These are phyloP conservation scores for Themeda triandra DNA, from an alignment of 176 grass and related monocot genomes.

Conservation along the genomic window DNA sequence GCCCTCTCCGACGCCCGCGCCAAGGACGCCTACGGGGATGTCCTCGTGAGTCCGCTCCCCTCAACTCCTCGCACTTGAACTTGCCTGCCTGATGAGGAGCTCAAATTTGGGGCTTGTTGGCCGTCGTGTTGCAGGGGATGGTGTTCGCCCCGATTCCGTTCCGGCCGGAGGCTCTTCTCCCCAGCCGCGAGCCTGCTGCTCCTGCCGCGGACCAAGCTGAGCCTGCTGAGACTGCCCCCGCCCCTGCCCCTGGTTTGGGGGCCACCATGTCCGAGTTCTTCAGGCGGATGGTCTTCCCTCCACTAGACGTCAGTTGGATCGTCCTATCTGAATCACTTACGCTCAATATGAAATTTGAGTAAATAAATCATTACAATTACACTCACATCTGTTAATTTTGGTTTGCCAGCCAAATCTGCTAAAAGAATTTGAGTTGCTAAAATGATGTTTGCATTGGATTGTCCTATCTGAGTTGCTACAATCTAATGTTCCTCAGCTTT, in stretches of 20 bases:
- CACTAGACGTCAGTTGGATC: conserved; percentile 56
- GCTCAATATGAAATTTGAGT: background rate
- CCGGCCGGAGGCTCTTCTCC: conserved; percentile 46
- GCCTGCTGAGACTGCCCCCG: background rate
- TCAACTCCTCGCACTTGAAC: background rate
- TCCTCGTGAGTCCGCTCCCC: conserved; percentile 50
- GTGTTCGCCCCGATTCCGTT: conserved; percentile 82
- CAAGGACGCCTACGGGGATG: conserved; percentile 76
- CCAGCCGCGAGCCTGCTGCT: conserved; percentile 25
- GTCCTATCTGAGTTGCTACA: background rate
- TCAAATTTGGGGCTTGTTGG: background rate
- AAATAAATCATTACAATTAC: background rate
- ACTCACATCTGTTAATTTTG: background rate
- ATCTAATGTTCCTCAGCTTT: background rate
- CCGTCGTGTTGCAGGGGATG: conserved; percentile 53
- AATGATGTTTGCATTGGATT: background rate
- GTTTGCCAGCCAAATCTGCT: background rate
- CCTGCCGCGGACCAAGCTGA: conserved; percentile 32
- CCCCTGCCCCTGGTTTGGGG: conserved; percentile 6
- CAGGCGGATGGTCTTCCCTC: conserved; percentile 59
- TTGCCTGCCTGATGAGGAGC: background rate
- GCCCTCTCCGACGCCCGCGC: conserved; percentile 59
- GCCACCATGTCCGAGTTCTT: conserved; percentile 45
- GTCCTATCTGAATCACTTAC: too few species aligned
- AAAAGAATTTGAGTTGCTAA: background rate